phyloP scores from a whole-genome alignment of 1,139 yeast genomes.

The Magnusiomyces clavatus region DNA sequence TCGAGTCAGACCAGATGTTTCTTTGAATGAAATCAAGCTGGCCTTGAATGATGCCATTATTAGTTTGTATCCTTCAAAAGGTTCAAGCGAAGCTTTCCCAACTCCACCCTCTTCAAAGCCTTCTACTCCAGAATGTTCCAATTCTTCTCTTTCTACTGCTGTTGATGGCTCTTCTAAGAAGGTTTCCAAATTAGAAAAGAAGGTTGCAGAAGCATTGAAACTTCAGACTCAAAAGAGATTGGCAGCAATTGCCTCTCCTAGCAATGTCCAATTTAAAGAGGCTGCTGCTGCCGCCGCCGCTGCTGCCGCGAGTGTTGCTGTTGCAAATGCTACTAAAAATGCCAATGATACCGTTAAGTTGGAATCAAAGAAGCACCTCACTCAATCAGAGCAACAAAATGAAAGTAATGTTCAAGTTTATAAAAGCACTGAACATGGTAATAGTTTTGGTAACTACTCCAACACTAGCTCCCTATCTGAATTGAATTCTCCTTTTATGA shows the following conservation, averaged over 20 bases:
- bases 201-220: not conserved
- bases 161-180: not conserved
- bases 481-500: not conserved
- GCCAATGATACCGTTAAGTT: too few species aligned
- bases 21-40: not conserved
- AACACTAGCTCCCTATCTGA: not conserved
- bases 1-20: not conserved
- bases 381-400: too few species aligned
- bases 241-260: not conserved
- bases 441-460: not conserved
- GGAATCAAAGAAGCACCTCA: too few species aligned
- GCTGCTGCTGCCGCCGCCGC: not conserved
- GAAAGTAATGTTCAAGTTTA: not conserved
- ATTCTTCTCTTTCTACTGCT: not conserved
- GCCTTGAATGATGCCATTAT: conserved; percentile 2
- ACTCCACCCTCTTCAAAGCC: too few species aligned
- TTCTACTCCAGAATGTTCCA: not conserved
- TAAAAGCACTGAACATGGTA: not conserved
- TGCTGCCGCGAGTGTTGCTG: not conserved
- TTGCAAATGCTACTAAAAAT: not conserved
- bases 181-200: not conserved
- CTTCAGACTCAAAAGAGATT: not conserved
- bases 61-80: not conserved
- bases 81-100: too few species aligned
- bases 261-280: not conserved